Base-by-base conservation (phyloP, 2,329 filamentous ascomycete genomes). In the Pseudocercospora macadamiae region DNA sequence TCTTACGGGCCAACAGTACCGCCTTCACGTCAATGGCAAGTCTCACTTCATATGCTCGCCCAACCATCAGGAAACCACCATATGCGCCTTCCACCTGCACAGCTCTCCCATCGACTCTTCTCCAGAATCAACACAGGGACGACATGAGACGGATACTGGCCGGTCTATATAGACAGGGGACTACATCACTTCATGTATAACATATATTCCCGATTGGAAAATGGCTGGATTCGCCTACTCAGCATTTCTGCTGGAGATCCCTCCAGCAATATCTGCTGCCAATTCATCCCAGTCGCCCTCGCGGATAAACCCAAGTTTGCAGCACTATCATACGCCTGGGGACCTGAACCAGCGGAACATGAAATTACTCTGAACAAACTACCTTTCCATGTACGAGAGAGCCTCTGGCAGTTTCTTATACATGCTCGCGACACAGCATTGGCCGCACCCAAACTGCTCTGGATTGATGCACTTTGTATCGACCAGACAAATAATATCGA, bases 401-500 rank as follows among this genome's bases (percentile, higher is more conserved):
- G 12, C 12, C 28, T 7, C 6, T 32, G 28, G 28, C 28, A 32
- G 12, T 32, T 32, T 32, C 28, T 32, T 32, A 6, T 7, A 12
- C 28, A 32, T 32, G 12, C 28, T 12, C 12, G 28, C 6, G 12
- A 6, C 28, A 7, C 6, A 32, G 28, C 28, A 7, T 32, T 12
- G 12, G 12, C 6, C 12, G 28, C 28, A 12, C 12, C 28, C 28
- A 12, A 12, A 6, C 28, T 32, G 28, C 14, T 57, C 45, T 59
- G 51, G 51, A 59, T 48, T 21, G 39, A 54, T 37, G 19, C 4
- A 7, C 28, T 49, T 21, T 55, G 56, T 30, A 54, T 54, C 28
- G 26, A 37, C 21, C 56, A 49, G 19, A 19, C 26, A n/a, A 28
- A 32, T 30, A 16, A 14, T 3, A 12, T 25, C 8, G 56, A 59